Evolutionary conservation across 2,329 filamentous ascomycete genomes (phyloP).

Genomic region (Penicillium rolfsii): DNA sequence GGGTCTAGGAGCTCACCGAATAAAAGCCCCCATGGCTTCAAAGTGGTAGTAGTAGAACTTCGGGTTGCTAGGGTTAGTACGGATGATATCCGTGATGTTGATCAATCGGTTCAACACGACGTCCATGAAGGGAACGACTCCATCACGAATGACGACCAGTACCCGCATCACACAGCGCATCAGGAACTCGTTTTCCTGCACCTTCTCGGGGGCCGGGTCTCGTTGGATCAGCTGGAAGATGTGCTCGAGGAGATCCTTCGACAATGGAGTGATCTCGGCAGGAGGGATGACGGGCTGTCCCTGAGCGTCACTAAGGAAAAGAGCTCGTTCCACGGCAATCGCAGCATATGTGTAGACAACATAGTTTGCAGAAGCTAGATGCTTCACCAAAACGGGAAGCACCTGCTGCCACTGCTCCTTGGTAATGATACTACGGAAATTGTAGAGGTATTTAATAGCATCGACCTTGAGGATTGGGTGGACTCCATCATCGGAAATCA

Average conservation of each 20-base stretch:
- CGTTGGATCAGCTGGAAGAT: slow-evolving; percentile 90
- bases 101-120: slow-evolving; percentile 81
- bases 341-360: slow-evolving; percentile 98
- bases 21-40: slow-evolving; percentile 86
- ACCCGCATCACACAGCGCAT: slow-evolving; percentile 99
- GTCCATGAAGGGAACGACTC: slow-evolving; percentile 72
- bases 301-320: slow-evolving; percentile 77
- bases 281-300: slow-evolving; percentile 79
- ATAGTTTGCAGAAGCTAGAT: slow-evolving; percentile 86
- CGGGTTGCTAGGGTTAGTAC: slow-evolving; percentile 93
- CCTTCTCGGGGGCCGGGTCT: slow-evolving; percentile 81
- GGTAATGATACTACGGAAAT: slow-evolving; percentile 91
- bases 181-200: slow-evolving; percentile 97
- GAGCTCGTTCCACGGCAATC: slow-evolving; percentile 90
- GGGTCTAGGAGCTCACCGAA: slow-evolving; percentile 57
- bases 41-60: slow-evolving; percentile 99
- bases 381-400: slow-evolving; percentile 86
- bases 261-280: slow-evolving; percentile 75
- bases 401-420: slow-evolving; percentile 90
- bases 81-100: slow-evolving; percentile 87
- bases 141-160: slow-evolving; percentile 88
- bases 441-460: slow-evolving; percentile 97
- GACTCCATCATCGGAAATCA: slow-evolving; percentile 69
- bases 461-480: slow-evolving; percentile 93
- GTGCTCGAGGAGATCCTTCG: slow-evolving; percentile 84